A percentile compares a stretch with the other conserved stretches of the same genome.
These are phyloP conservation scores for Eutypella sp. DNA, from an alignment of 2,329 filamentous ascomycete species.

Conservation along the genomic window DNA sequence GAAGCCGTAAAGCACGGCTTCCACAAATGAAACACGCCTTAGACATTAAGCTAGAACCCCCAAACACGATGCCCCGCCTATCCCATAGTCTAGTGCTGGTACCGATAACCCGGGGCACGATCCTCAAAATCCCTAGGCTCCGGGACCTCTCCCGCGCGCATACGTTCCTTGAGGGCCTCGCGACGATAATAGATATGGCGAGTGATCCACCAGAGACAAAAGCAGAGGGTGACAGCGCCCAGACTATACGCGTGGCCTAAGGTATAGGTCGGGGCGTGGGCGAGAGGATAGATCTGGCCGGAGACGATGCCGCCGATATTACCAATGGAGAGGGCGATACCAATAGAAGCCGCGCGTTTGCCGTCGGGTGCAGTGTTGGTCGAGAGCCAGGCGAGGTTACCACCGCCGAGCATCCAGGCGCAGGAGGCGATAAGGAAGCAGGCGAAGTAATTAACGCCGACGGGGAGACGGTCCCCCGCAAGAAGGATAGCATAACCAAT, in stretches of 20 bases:
- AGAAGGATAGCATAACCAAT: constrained; percentile 14
- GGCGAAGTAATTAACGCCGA: constrained; percentile 15
- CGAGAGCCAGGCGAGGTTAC: constrained; percentile 15
- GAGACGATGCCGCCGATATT: constrained; percentile 15
- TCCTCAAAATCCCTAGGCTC: constrained; percentile 10
- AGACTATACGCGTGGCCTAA: constrained; percentile 15
- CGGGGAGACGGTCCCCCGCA: constrained; percentile 8
- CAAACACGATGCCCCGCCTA: no score
- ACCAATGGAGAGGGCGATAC: constrained; percentile 11
- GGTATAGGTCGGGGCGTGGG: constrained; percentile 12
- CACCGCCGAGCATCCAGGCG: constrained; percentile 14
- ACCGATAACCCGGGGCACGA: constrained; percentile 11
- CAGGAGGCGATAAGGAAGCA: constrained; percentile 16
- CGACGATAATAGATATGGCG: constrained; percentile 11
- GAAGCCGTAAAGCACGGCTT: no score
- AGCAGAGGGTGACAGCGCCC: constrained; percentile 10
- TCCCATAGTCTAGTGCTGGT: constrained; percentile 14
- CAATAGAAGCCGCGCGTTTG: constrained; percentile 13
- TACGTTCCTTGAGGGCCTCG: constrained; percentile 7
- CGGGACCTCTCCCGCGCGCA: not conserved
- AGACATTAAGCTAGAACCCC: no score
- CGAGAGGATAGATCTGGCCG: constrained; percentile 15
- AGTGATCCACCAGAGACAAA: constrained; percentile 12
- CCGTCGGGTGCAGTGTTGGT: constrained; percentile 15
- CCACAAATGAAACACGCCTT: no score